Percentiles rank a stretch among this genome's conserved stretches.
Evolutionary conservation across 371 early-diverging fungal species (phyloP).

Genomic region (Syncephalastrum contaminatum): DNA sequence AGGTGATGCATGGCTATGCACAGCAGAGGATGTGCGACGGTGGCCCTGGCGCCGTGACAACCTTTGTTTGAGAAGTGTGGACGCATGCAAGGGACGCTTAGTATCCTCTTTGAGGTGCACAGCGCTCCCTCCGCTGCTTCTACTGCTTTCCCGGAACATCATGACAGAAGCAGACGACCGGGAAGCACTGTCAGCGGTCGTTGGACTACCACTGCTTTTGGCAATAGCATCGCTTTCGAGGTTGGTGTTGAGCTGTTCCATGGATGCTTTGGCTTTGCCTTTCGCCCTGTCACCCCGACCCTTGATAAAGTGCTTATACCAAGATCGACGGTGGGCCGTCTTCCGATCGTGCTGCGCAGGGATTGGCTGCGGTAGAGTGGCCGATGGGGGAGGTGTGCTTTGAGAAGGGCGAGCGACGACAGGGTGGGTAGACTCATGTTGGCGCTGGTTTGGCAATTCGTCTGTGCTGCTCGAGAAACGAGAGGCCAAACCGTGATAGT

Average conservation of each 20-base stretch:
- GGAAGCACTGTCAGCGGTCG: conserved; percentile 4
- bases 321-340: conserved; percentile 18
- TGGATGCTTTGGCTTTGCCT: conserved; percentile 12
- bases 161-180: conserved; percentile 2
- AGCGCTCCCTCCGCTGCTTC: conserved; percentile 7
- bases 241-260: background rate
- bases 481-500: no score
- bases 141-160: conserved; percentile 14
- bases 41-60: conserved; percentile 2
- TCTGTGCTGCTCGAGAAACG: no score
- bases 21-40: conserved; percentile 15
- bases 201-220: background rate
- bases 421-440: no score
- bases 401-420: conserved; percentile 12
- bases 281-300: conserved; percentile 13
- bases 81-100: no score
- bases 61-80: background rate
- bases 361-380: conserved; percentile 1
- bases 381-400: conserved; percentile 19
- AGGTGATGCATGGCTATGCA: background rate
- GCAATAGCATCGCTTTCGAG: no score
- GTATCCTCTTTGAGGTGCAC: background rate
- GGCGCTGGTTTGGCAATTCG: background rate
- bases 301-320: conserved; percentile 24
- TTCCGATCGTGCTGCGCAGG: conserved; percentile 2